A percentile compares a stretch with the other conserved stretches of the same genome.
Conservation (phyloP, 202 grass and related monocot species). For the Musa balbisiana region DNA sequence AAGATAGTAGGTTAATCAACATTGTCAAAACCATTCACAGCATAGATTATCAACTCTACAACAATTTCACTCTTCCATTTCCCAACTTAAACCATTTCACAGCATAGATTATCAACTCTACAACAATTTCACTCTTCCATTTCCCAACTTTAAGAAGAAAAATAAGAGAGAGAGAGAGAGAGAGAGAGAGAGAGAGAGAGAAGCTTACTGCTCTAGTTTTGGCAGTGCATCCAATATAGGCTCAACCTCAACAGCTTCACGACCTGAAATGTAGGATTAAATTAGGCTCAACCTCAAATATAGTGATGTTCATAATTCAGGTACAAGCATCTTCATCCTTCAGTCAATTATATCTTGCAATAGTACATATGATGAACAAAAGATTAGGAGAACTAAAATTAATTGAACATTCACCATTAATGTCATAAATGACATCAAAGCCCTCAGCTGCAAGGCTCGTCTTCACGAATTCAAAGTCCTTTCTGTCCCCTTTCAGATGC, state of each 20-base stretch:
- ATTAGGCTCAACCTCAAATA: too few relatives aligned
- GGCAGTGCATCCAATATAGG: conserved; percentile 84
- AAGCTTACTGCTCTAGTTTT: conserved; percentile 82
- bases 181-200: not conserved
- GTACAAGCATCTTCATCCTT: too few relatives aligned
- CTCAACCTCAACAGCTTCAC: conserved; percentile 60
- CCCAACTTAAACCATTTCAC: too few relatives aligned
- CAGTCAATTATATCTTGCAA: not conserved
- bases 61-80: not conserved
- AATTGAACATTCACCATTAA: conserved; percentile 48
- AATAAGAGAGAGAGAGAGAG: not conserved
- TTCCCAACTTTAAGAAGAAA: not conserved
- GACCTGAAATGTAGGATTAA: conserved; percentile 44
- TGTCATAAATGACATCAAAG: conserved; percentile 86
- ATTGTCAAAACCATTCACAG: too few relatives aligned
- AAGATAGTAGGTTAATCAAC: too few relatives aligned
- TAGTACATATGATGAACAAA: not conserved
- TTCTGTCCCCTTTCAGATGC: conserved; percentile 91
- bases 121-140: not conserved
- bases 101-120: not conserved
- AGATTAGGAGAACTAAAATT: not conserved
- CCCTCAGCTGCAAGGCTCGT: conserved; percentile 66
- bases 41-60: not conserved
- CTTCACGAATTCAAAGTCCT: conserved; percentile 93
- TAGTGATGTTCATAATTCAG: too few relatives aligned